Conservation (phyloP, 2,329 filamentous ascomycete genomes). For the Cladophialophora immunda region DNA sequence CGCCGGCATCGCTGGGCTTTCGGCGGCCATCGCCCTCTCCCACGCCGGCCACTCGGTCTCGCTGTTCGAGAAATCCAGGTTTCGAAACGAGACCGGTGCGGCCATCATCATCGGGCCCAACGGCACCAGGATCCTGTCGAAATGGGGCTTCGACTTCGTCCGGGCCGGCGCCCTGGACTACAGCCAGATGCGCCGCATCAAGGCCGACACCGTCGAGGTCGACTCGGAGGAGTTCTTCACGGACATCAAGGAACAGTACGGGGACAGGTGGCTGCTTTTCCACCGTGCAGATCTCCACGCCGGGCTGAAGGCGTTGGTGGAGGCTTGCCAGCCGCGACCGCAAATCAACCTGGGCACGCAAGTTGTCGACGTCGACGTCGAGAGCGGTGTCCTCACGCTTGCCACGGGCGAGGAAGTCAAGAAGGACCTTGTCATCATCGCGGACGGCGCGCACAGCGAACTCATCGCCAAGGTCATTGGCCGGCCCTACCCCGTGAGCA, state of each 20-base stretch:
- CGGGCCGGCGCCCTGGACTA: slow-evolving; percentile 40
- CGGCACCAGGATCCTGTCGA: slow-evolving; percentile 40
- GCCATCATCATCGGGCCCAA: slow-evolving; percentile 46
- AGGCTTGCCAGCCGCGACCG: slow-evolving; percentile 16
- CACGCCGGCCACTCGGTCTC: slow-evolving; percentile 44
- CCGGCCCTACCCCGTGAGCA: slow-evolving; percentile 16
- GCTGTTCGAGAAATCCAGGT: slow-evolving; percentile 45
- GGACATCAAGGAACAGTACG: slow-evolving; percentile 37
- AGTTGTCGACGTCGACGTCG: slow-evolving; percentile 41
- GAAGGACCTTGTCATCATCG: slow-evolving; percentile 46
- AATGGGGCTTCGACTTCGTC: slow-evolving; percentile 43
- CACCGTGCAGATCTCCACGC: slow-evolving; percentile 45
- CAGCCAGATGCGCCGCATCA: slow-evolving; percentile 36
- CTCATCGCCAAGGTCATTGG: slow-evolving; percentile 30
- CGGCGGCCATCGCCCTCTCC: slow-evolving; percentile 44
- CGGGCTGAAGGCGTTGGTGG: slow-evolving; percentile 41
- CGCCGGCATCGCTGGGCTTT: slow-evolving; percentile 46
- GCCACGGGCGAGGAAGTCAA: slow-evolving; percentile 37
- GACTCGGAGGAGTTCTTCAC: slow-evolving; percentile 38
- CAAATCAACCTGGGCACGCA: slow-evolving; percentile 39
- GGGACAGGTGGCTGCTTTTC: slow-evolving; percentile 39
- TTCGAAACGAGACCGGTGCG: slow-evolving; percentile 44
- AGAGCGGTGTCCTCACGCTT: slow-evolving; percentile 37
- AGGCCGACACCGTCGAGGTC: slow-evolving; percentile 37
- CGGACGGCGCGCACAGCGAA: slow-evolving; percentile 43